Percentiles rank a stretch among this genome's conserved stretches.
These are phyloP conservation scores for Dendrocalamus sinicus DNA, from an alignment of 176 grass and related monocot genomes.

Conservation along the genomic window DNA sequence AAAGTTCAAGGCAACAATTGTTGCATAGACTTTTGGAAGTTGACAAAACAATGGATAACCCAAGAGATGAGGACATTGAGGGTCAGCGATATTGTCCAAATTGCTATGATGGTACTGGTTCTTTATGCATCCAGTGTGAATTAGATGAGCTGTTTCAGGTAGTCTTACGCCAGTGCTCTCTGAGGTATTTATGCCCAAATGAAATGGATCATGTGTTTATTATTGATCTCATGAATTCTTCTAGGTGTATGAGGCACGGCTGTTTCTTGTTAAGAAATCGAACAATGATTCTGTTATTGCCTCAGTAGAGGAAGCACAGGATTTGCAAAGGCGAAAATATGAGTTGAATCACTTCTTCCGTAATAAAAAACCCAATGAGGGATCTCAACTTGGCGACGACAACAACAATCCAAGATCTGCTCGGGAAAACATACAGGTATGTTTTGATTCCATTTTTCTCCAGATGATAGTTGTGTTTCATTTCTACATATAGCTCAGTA, in stretches of 20 bases:
- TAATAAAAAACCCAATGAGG: conserved; percentile 59
- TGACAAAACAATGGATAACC: conserved; percentile 79
- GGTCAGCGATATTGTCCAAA: conserved; percentile 84
- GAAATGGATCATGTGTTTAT: conserved; percentile 28
- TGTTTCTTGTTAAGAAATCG: conserved; percentile 88
- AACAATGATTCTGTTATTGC: conserved; percentile 74
- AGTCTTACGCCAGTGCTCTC: conserved; percentile 1
- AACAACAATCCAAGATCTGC: conserved; percentile 70
- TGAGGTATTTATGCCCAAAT: conserved; percentile 29
- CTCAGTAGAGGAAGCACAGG: conserved; percentile 74
- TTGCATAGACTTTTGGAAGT: conserved; percentile 78
- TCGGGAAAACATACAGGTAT: conserved; percentile 84
- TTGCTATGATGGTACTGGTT: conserved; percentile 84
- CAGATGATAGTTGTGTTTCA: conserved; percentile 11
- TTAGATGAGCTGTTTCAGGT: conserved; percentile 87
- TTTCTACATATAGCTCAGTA: conserved; percentile 35
- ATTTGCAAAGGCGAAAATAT: conserved; percentile 74
- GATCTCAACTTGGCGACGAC: conserved; percentile 47
- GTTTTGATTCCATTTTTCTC: conserved; percentile 1
- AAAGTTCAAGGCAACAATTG: conserved; percentile 70
- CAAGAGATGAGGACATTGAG: conserved; percentile 85
- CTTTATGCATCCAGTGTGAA: conserved; percentile 93
- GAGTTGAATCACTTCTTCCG: conserved; percentile 92
- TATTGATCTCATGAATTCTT: conserved; percentile 47
- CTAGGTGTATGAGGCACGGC: conserved; percentile 78